Conservation (phyloP, 2,329 filamentous ascomycete genomes). For the Plectosphaerella cucumerina region DNA sequence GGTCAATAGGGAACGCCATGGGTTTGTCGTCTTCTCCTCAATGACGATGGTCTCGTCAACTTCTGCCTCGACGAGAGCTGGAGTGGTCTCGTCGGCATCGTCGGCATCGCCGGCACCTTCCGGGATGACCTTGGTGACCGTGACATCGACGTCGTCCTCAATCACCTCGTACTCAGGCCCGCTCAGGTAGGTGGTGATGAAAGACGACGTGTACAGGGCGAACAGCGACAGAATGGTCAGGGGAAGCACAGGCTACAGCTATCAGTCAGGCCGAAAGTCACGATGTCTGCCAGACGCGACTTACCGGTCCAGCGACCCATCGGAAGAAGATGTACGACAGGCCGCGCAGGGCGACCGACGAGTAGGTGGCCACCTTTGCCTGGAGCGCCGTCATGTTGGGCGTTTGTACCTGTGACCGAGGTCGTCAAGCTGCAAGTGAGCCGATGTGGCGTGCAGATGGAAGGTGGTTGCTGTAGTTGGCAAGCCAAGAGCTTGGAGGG, state of each 20-base stretch:
- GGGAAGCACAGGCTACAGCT: conserved; percentile 14
- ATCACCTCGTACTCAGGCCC: conserved; percentile 55
- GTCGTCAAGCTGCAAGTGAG: not conserved
- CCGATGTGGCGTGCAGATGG: not conserved
- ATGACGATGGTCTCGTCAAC: conserved; percentile 60
- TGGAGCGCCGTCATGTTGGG: conserved; percentile 22
- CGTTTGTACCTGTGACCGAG: no score
- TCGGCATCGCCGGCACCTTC: conserved; percentile 26
- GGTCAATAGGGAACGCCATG: conserved; percentile 64
- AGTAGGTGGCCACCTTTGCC: conserved; percentile 28
- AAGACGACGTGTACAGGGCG: conserved; percentile 61
- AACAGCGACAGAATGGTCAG: conserved; percentile 52
- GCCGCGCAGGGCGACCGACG: conserved; percentile 47
- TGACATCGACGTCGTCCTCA: conserved; percentile 56
- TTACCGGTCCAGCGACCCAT: conserved; percentile 45
- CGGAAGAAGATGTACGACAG: conserved; percentile 55
- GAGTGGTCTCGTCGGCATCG: conserved; percentile 22
- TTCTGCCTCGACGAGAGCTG: conserved; percentile 38
- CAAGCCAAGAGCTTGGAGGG: no score
- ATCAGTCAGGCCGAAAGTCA: not conserved
- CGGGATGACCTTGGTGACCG: conserved; percentile 42
- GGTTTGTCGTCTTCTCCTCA: conserved; percentile 50
- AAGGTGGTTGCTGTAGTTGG: not conserved
- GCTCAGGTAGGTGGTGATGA: conserved; percentile 53
- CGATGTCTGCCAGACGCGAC: conserved; percentile 5